Evolutionary conservation across 495 filamentous ascomycete genomes (phyloP).

Genomic region (Xylaria telfairii): DNA sequence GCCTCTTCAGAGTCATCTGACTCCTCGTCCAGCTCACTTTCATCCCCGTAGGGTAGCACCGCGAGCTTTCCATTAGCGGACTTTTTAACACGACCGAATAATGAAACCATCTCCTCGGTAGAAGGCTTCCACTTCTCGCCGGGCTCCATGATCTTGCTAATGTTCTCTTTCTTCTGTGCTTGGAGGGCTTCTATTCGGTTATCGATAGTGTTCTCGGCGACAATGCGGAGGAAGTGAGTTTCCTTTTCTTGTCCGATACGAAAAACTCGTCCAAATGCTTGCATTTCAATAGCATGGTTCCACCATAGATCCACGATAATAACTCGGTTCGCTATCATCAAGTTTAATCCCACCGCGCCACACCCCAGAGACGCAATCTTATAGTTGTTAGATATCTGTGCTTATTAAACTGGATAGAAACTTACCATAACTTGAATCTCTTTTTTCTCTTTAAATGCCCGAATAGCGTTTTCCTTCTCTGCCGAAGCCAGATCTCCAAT

Average conservation of each 20-base stretch:
- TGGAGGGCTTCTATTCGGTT: conserved; percentile 48
- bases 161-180: conserved; percentile 25
- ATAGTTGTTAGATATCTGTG: not conserved
- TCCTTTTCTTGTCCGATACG: conserved; percentile 65
- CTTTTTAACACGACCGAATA: not conserved
- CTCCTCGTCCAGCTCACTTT: not conserved
- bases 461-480: conserved; percentile 28
- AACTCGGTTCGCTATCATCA: conserved; percentile 46
- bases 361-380: conserved; percentile 43
- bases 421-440: conserved; percentile 42
- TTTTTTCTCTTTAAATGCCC: conserved; percentile 27
- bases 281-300: conserved; percentile 43
- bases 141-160: not conserved
- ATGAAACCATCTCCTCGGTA: not conserved
- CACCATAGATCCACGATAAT: conserved; percentile 54
- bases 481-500: conserved; percentile 30
- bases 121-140: not conserved
- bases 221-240: conserved; percentile 60
- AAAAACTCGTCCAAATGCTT: conserved; percentile 68
- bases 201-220: conserved; percentile 60
- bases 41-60: not conserved
- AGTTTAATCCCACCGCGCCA: conserved; percentile 43
- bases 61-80: not conserved
- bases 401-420: not conserved
- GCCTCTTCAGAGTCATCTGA: not conserved